Conservation (phyloP, 2,329 filamentous ascomycete genomes). For the Verticillium nubilum region DNA sequence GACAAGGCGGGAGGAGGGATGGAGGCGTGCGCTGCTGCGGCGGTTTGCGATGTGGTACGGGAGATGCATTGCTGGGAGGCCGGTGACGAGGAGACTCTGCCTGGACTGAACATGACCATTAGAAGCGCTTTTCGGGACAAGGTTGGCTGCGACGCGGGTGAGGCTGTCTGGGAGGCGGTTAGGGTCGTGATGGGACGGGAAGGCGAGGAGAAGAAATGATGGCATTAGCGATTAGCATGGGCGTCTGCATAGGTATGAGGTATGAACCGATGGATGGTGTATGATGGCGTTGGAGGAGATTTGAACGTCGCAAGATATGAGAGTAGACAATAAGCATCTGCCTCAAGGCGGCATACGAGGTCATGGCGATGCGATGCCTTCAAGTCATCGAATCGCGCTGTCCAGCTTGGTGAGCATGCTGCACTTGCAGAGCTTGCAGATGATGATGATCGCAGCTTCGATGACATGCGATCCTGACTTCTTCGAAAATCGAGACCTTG, state of each 20-base stretch:
- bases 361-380: not conserved
- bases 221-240: not conserved
- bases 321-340: not conserved
- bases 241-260: not conserved
- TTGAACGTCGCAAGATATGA: not conserved
- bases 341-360: not conserved
- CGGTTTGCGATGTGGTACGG: slow-evolving; percentile 7
- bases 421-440: too few relatives aligned
- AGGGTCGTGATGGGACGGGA: not conserved
- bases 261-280: not conserved
- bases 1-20: not conserved
- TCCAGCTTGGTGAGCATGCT: not conserved
- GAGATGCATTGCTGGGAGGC: slow-evolving; percentile 11
- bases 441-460: too few relatives aligned
- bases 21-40: slow-evolving; percentile 3
- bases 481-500: too few relatives aligned
- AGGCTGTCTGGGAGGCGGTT: not conserved
- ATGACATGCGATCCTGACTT: not conserved
- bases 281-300: not conserved
- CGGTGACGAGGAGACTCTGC: slow-evolving; percentile 7
- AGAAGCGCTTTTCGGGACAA: not conserved
- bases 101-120: slow-evolving; percentile 11
- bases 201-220: not conserved
- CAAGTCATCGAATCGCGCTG: not conserved
- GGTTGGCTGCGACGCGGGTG: not conserved